Conservation (phyloP, 257 asterid genomes). For the Solanum gracilifrons region DNA sequence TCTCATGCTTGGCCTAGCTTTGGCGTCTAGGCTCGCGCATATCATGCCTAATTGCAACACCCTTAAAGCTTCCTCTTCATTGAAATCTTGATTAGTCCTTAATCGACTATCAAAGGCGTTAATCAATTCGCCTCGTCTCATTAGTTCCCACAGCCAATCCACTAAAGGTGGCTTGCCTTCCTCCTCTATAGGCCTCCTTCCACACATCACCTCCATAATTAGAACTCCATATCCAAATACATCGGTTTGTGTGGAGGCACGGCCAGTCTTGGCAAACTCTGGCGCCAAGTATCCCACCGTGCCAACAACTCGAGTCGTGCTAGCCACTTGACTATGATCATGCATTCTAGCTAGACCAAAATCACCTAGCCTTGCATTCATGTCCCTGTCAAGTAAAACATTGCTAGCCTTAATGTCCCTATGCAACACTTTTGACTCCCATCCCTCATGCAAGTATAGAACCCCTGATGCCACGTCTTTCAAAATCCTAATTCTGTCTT, state of each 20-base stretch:
- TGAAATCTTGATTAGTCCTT: slow-evolving; percentile 16
- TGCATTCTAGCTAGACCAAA: slow-evolving; percentile 71
- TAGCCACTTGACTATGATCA: slow-evolving; percentile 42
- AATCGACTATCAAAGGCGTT: slow-evolving; percentile 23
- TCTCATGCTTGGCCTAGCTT: slow-evolving; percentile 56
- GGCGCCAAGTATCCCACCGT: slow-evolving; percentile 65
- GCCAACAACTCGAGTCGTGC: slow-evolving; percentile 65
- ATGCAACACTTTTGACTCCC: slow-evolving; percentile 64
- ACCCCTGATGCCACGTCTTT: slow-evolving; percentile 58
- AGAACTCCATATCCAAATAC: slow-evolving; percentile 47
- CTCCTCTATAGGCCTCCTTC: slow-evolving; percentile 44
- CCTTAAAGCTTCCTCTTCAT: slow-evolving; percentile 32
- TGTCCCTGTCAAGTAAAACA: slow-evolving; percentile 54
- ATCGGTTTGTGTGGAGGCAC: slow-evolving; percentile 45
- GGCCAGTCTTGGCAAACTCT: slow-evolving; percentile 43
- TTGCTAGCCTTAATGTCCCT: slow-evolving; percentile 67
- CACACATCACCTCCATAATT: slow-evolving; percentile 51
- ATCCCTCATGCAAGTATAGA: slow-evolving; percentile 51
- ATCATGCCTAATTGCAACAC: slow-evolving; percentile 48
- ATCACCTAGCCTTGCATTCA: slow-evolving; percentile 64
- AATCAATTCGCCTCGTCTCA: slow-evolving; percentile 29
- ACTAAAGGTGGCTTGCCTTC: slow-evolving; percentile 38
- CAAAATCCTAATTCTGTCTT: slow-evolving; percentile 38
- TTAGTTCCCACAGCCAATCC: slow-evolving; percentile 47
- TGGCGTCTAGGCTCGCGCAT: slow-evolving; percentile 42